A percentile compares a stretch with the other conserved stretches of the same genome.
Conservation (phyloP, 208 protist genomes). For the Crithidia mellificae region DNA sequence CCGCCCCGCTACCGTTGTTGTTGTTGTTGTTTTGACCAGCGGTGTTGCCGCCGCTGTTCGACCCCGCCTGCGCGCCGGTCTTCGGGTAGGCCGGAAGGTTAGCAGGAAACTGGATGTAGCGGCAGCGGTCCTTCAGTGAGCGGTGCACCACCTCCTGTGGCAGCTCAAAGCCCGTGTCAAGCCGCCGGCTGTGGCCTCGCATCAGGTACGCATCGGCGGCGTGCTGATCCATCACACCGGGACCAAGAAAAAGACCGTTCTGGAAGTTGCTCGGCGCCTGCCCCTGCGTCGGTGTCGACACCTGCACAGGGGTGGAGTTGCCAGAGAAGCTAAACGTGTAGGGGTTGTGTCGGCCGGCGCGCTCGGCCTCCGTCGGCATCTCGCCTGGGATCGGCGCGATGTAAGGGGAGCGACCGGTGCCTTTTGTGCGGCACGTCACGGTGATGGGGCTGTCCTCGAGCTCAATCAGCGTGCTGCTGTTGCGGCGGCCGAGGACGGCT, state of each 20-base stretch:
- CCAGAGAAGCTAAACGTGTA: slow-evolving; percentile 57
- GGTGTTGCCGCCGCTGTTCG: slow-evolving; percentile 2
- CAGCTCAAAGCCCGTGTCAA: slow-evolving; percentile 41
- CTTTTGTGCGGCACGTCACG: slow-evolving; percentile 52
- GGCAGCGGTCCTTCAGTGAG: slow-evolving; percentile 61
- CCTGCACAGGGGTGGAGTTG: slow-evolving; percentile 40
- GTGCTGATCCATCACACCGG: slow-evolving; percentile 9
- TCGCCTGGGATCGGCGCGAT: slow-evolving; percentile 29
- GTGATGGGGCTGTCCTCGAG: slow-evolving; percentile 60
- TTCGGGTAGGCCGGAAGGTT: slow-evolving; percentile 29
- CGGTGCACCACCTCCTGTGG: slow-evolving; percentile 63
- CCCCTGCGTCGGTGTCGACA: slow-evolving; percentile 36
- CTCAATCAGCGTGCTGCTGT: slow-evolving; percentile 39
- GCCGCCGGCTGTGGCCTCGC: slow-evolving; percentile 22
- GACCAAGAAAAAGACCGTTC: slow-evolving; percentile 1
- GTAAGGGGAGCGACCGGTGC: slow-evolving; percentile 48
- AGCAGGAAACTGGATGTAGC: slow-evolving; percentile 68
- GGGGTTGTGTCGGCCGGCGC: slow-evolving; percentile 31
- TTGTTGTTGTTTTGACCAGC: slow-evolving; percentile 5
- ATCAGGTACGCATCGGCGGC: slow-evolving; percentile 12
- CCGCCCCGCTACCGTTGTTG: slow-evolving; percentile 11
- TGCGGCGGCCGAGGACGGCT: slow-evolving; percentile 27
- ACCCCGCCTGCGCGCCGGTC: neutral
- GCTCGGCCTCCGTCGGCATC: slow-evolving; percentile 26
- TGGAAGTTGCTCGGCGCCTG: slow-evolving; percentile 11